A percentile compares a stretch with the other conserved stretches of the same genome.
Conservation (phyloP, 2,329 filamentous ascomycete species). For the Clonostachys sp. region DNA sequence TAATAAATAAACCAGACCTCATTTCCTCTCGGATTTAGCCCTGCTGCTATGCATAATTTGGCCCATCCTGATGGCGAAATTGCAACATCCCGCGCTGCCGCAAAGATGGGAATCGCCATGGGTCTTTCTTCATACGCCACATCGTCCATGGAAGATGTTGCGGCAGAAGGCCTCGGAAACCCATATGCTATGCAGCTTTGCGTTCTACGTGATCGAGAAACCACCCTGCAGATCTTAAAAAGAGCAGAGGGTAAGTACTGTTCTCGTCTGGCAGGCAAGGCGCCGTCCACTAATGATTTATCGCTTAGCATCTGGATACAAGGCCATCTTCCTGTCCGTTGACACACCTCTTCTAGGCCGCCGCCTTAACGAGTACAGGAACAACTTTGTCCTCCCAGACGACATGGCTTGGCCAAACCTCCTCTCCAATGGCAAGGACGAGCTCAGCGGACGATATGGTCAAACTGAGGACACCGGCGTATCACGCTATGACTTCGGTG, state of each 20-base stretch:
- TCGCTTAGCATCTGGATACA: slow-evolving; percentile 26
- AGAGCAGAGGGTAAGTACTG: slow-evolving; percentile 10
- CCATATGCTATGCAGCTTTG: slow-evolving; percentile 16
- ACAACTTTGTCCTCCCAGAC: slow-evolving; percentile 41
- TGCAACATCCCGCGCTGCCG: slow-evolving; percentile 37
- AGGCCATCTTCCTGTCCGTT: slow-evolving; percentile 52
- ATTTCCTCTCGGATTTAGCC: slow-evolving; percentile 47
- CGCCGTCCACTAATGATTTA: background rate
- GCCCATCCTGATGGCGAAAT: slow-evolving; percentile 47
- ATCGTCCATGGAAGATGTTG: slow-evolving; percentile 12
- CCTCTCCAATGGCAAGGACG: background rate
- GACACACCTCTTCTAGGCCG: slow-evolving; percentile 50
- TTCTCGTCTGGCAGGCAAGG: too few relatives aligned
- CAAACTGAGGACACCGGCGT: too few relatives aligned
- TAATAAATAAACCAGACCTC: slow-evolving; percentile 3
- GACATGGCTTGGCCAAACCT: slow-evolving; percentile 32
- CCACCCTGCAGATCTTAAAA: slow-evolving; percentile 10
- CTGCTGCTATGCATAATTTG: slow-evolving; percentile 48
- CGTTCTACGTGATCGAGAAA: slow-evolving; percentile 11
- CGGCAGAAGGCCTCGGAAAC: slow-evolving; percentile 7
- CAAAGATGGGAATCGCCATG: slow-evolving; percentile 18
- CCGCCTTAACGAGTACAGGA: slow-evolving; percentile 38
- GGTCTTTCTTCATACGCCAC: slow-evolving; percentile 13
- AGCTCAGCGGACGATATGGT: too few relatives aligned
- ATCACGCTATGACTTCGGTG: too few relatives aligned